phyloP scores from a whole-genome alignment of 257 asterid species.

The Ballota nigra region DNA sequence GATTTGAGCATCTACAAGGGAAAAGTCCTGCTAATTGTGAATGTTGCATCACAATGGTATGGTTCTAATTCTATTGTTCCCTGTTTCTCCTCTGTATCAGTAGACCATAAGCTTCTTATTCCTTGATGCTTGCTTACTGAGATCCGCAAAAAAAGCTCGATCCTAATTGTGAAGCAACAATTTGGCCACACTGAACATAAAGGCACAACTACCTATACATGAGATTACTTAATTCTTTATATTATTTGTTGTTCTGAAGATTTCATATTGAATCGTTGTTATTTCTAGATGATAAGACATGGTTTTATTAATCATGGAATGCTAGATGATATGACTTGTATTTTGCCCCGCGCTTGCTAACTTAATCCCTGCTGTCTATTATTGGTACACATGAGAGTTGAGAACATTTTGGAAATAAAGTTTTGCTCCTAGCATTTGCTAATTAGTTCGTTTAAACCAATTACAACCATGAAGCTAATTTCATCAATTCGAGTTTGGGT shows the following conservation, averaged over 20 bases:
- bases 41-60: slow-evolving; percentile 80
- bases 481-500: no score
- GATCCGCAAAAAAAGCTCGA: background rate
- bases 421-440: background rate
- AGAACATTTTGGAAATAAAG: background rate
- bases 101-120: background rate
- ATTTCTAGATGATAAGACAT: background rate
- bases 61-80: slow-evolving; percentile 2
- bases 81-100: background rate
- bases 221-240: background rate
- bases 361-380: background rate
- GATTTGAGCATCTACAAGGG: slow-evolving; percentile 61
- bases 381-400: background rate
- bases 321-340: background rate
- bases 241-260: background rate
- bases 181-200: background rate
- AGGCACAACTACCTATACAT: background rate
- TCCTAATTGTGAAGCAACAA: background rate
- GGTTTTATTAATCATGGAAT: background rate
- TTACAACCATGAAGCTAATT: no score
- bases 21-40: slow-evolving; percentile 57
- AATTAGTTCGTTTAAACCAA: no score
- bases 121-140: background rate
- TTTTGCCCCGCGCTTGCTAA: background rate
- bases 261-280: background rate